Conservation (phyloP, 2,329 filamentous ascomycete genomes). For the Fusarium fracticaudum region DNA sequence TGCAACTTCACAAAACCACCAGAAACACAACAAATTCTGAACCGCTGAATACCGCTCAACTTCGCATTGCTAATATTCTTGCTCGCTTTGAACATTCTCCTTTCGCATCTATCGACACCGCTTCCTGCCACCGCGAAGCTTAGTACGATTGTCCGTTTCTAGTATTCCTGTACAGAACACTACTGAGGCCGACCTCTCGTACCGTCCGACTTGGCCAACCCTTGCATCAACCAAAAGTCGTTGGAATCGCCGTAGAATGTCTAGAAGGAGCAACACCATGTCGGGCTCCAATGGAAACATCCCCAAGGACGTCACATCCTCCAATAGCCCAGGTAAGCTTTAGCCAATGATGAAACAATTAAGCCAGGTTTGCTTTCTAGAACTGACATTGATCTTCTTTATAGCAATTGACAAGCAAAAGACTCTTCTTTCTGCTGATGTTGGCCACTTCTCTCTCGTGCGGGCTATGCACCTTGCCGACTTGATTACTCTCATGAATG, state of each 20-base stretch:
- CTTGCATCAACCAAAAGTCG: neutral
- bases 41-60: neutral
- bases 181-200: neutral
- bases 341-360: neutral
- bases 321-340: slow-evolving; percentile 50
- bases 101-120: slow-evolving; percentile 3
- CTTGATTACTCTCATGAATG: slow-evolving; percentile 84
- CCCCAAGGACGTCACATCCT: slow-evolving; percentile 43
- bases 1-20: slow-evolving; percentile 1
- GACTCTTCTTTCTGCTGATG: slow-evolving; percentile 73
- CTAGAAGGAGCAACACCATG: slow-evolving; percentile 65
- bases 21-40: neutral
- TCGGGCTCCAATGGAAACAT: slow-evolving; percentile 42
- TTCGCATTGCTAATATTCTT: neutral
- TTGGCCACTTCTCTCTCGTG: slow-evolving; percentile 77
- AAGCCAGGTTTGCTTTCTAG: neutral
- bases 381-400: slow-evolving; percentile 2
- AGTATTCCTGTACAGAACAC: neutral
- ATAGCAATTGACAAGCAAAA: slow-evolving; percentile 79
- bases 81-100: neutral
- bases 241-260: slow-evolving; percentile 59
- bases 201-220: neutral
- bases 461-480: slow-evolving; percentile 81
- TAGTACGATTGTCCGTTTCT: neutral
- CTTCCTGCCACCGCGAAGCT: slow-evolving; percentile 10